Conservation (phyloP, 148 eudicot species). For the Fagopyrum homotropicum region DNA sequence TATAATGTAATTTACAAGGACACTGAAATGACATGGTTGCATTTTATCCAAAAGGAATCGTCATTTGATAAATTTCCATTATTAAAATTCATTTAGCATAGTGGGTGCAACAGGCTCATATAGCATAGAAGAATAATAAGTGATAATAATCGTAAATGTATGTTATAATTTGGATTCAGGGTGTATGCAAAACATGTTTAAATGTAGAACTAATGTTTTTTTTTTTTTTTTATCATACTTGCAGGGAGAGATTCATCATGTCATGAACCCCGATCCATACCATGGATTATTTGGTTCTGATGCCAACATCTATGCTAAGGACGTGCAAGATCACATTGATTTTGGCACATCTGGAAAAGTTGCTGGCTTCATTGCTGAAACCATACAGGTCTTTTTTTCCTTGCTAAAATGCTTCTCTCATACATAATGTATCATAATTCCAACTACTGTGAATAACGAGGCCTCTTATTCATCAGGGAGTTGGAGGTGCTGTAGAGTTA, state of each 20-base stretch:
- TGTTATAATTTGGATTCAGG: neutral
- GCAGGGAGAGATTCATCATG: slow-evolving; percentile 98
- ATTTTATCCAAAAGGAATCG: neutral
- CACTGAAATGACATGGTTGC: neutral
- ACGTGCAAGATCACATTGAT: slow-evolving; percentile 85
- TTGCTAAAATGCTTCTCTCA: neutral
- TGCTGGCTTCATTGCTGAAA: slow-evolving; percentile 98
- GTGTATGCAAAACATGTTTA: neutral
- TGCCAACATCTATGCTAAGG: slow-evolving; percentile 62
- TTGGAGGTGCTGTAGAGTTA: slow-evolving; percentile 97
- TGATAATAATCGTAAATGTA: neutral
- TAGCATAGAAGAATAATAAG: neutral
- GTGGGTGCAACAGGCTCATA: neutral
- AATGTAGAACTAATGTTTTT: neutral
- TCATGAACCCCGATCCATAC: slow-evolving; percentile 88
- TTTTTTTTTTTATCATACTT: neutral
- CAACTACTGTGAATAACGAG: neutral
- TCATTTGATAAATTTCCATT: neutral
- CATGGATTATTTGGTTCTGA: slow-evolving; percentile 89
- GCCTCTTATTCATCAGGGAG: slow-evolving; percentile 47
- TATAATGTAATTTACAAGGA: neutral
- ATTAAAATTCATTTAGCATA: neutral
- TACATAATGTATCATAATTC: neutral
- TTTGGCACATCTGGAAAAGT: slow-evolving; percentile 88
- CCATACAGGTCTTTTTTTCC: slow-evolving; percentile 59